phyloP scores from a whole-genome alignment of 306 rosid species.

The Dalbergia oliveri region DNA sequence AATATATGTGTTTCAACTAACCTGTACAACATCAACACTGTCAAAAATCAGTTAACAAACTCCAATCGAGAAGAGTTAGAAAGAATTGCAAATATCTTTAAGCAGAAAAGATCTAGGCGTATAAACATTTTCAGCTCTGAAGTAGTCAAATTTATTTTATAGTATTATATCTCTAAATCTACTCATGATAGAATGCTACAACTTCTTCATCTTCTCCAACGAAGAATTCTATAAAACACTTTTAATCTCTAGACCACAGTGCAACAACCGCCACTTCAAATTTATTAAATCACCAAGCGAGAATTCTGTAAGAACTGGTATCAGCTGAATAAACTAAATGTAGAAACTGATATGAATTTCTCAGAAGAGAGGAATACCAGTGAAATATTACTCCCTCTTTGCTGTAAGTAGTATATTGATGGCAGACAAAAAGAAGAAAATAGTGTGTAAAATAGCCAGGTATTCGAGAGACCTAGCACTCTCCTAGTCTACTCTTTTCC shows the following conservation, averaged over 20 bases:
- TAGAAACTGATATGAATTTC: too few species aligned
- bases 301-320: too few species aligned
- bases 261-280: slow-evolving; percentile 27
- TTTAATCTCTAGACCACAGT: slow-evolving; percentile 28
- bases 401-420: too few species aligned
- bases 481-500: too few species aligned
- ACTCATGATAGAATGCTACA: not conserved
- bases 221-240: slow-evolving; percentile 20
- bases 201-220: slow-evolving; percentile 22
- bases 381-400: too few species aligned
- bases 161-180: slow-evolving; percentile 9
- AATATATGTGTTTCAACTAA: slow-evolving; percentile 98
- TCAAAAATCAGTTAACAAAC: slow-evolving; percentile 46
- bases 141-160: slow-evolving; percentile 1
- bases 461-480: too few species aligned
- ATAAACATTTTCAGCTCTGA: slow-evolving; percentile 18
- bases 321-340: too few species aligned
- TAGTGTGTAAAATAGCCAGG: too few species aligned
- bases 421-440: too few species aligned
- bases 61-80: slow-evolving; percentile 34
- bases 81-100: slow-evolving; percentile 11
- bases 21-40: slow-evolving; percentile 66
- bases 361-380: too few species aligned
- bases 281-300: slow-evolving; percentile 24
- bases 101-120: slow-evolving; percentile 17